These are phyloP conservation scores for Pelargonium nanum DNA, from an alignment of 345 rosid genomes.

Conservation along the genomic window DNA sequence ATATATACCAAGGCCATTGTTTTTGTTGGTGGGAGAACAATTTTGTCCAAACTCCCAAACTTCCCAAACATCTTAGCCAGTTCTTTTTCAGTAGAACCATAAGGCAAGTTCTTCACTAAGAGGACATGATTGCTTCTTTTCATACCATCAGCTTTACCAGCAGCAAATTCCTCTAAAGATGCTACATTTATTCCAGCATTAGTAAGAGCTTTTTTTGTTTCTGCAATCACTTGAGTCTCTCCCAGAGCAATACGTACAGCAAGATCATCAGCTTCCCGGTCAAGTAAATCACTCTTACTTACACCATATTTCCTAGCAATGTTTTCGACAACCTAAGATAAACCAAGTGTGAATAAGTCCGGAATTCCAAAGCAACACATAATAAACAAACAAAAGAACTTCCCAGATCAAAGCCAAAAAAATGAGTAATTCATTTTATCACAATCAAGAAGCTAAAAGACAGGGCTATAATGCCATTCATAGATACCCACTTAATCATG, in stretches of 20 bases:
- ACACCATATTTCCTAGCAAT: constrained; percentile 75
- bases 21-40: constrained; percentile 81
- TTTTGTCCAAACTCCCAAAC: constrained; percentile 74
- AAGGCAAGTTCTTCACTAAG: constrained; percentile 85
- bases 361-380: not conserved
- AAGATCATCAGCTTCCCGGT: constrained; percentile 81
- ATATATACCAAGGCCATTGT: constrained; percentile 73
- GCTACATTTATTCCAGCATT: constrained; percentile 73
- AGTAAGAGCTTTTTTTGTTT: constrained; percentile 73
- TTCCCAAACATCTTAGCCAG: constrained; percentile 71
- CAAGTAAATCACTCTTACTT: constrained; percentile 86
- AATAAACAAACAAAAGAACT: not conserved
- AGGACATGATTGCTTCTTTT: constrained; percentile 78
- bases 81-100: constrained; percentile 76
- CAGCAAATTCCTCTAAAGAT: constrained; percentile 58
- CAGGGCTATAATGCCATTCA: not conserved
- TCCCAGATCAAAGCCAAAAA: not conserved
- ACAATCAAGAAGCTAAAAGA: not conserved
- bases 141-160: constrained; percentile 43
- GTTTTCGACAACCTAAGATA: constrained; percentile 66
- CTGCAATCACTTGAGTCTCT: constrained; percentile 88
- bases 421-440: not conserved
- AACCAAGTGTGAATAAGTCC: not conserved
- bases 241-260: constrained; percentile 94
- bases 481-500: too few species aligned